These are phyloP conservation scores for Phialophora verrucosa DNA, from an alignment of 2,329 filamentous ascomycete genomes.

Conservation along the genomic window DNA sequence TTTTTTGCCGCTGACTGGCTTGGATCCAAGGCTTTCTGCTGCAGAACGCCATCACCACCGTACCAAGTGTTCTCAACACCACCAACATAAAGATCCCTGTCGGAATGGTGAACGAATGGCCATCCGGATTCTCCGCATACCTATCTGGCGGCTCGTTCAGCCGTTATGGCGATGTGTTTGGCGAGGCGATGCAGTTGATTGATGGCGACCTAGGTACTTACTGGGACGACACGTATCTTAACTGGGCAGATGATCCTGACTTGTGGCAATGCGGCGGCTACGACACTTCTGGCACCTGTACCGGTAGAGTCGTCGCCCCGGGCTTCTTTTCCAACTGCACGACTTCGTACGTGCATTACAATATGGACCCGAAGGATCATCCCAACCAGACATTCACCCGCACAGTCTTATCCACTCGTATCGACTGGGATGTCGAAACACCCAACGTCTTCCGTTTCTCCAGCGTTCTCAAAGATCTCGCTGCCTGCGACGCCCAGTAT, in stretches of 20 bases:
- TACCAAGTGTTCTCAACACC: not conserved
- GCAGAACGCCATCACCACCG: constrained; percentile 3
- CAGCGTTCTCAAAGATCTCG: not conserved
- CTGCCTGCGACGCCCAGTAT: not conserved
- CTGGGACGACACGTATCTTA: constrained; percentile 5
- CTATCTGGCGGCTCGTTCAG: not conserved
- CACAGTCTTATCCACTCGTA: not conserved
- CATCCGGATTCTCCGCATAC: constrained; percentile 3
- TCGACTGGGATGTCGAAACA: not conserved
- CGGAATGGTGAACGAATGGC: not conserved
- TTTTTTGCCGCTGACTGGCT: not conserved
- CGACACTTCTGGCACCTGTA: constrained; percentile 1
- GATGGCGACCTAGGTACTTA: not conserved
- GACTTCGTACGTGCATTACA: not conserved
- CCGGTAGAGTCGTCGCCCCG: not conserved
- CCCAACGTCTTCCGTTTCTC: not conserved
- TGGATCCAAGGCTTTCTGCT: not conserved
- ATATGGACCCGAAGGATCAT: not conserved
- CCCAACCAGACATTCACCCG: not conserved
- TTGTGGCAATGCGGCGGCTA: not conserved
- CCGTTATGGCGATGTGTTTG: not conserved
- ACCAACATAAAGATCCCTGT: not conserved
- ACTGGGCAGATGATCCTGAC: not conserved
- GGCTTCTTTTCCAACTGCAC: constrained; percentile 4
- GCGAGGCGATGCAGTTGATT: not conserved